Evolutionary conservation across 257 asterid species (phyloP).

Genomic region (Fraxinus americana): DNA sequence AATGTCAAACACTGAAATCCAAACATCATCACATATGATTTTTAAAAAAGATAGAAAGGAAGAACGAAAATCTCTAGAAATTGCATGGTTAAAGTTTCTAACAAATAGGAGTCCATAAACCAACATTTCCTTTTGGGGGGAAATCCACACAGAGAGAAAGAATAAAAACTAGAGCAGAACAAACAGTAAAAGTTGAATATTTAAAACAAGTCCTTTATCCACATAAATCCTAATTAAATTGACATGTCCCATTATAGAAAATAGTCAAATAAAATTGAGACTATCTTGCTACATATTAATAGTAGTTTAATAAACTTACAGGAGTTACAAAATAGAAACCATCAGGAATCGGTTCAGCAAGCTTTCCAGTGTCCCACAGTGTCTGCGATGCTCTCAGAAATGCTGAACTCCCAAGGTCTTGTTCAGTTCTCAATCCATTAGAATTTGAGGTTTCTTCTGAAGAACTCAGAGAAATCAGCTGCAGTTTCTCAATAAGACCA

Average conservation of each 20-base stretch:
- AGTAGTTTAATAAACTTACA: conserved; percentile 44
- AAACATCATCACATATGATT: background rate
- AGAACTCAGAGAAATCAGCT: conserved; percentile 54
- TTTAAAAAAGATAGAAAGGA: background rate
- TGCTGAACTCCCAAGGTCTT: conserved; percentile 48
- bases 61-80: background rate
- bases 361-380: conserved; percentile 87
- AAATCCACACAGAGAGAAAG: conserved; percentile 1
- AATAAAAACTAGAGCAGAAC: conserved; percentile 1
- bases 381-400: conserved; percentile 68
- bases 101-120: background rate
- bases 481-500: conserved; percentile 59
- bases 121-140: too few relatives aligned
- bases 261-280: background rate
- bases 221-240: background rate
- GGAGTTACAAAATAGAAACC: conserved; percentile 88
- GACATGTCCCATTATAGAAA: conserved; percentile 3
- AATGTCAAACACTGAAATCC: conserved; percentile 11
- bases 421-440: conserved; percentile 42
- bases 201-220: conserved; percentile 7
- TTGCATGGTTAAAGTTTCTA: background rate
- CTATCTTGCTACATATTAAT: background rate
- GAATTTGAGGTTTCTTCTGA: conserved; percentile 52
- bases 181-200: background rate
- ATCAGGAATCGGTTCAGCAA: conserved; percentile 78